phyloP scores from a whole-genome alignment of 2,329 filamentous ascomycete genomes.

The Coniella lustricola region DNA sequence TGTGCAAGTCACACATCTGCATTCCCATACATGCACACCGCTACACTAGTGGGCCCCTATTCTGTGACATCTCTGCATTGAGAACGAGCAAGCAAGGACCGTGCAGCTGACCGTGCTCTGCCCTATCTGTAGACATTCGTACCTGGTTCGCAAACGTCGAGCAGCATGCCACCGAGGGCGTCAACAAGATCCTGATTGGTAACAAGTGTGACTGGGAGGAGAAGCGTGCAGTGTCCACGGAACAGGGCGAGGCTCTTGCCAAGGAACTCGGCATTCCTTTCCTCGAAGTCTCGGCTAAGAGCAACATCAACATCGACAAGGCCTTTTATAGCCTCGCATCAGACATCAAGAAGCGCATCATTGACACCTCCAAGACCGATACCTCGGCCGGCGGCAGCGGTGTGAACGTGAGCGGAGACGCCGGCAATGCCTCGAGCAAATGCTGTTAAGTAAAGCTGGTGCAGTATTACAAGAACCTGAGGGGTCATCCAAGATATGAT shows the following conservation, averaged over 20 bases:
- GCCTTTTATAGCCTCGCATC: constrained; percentile 92
- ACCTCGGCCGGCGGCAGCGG: constrained; percentile 47
- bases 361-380: constrained; percentile 81
- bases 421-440: constrained; percentile 55
- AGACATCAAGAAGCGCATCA: constrained; percentile 97
- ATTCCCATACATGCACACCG: background rate
- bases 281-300: constrained; percentile 97
- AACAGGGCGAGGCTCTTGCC: constrained; percentile 86
- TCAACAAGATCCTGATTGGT: constrained; percentile 99
- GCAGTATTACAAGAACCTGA: too few relatives aligned
- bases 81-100: background rate
- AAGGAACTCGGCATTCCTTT: constrained; percentile 97
- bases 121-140: constrained; percentile 62
- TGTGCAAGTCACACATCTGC: too few relatives aligned
- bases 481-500: too few relatives aligned
- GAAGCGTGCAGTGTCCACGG: constrained; percentile 88
- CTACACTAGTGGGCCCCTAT: constrained; percentile 11
- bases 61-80: background rate
- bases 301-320: constrained; percentile 99
- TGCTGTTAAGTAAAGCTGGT: constrained; percentile 57
- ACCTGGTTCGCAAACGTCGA: constrained; percentile 99
- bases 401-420: constrained; percentile 62
- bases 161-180: constrained; percentile 94
- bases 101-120: background rate
- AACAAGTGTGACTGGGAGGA: constrained; percentile 99